These are phyloP conservation scores for Neoscytalidium dimidiatum DNA, from an alignment of 2,329 filamentous ascomycete genomes.

Conservation along the genomic window DNA sequence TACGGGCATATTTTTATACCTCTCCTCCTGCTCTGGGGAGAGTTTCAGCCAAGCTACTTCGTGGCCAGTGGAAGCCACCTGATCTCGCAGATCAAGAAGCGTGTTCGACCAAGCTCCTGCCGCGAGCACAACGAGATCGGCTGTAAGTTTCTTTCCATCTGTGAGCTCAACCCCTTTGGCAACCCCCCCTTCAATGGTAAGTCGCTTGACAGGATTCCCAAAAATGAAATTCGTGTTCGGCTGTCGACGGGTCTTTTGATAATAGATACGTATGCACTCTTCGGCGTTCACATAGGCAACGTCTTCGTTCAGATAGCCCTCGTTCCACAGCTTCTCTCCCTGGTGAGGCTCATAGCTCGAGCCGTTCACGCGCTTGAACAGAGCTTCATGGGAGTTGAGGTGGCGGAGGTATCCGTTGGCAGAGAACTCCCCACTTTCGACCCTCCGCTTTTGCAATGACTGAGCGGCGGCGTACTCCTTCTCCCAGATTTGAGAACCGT, in stretches of 20 bases:
- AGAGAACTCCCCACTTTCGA: constrained; percentile 2
- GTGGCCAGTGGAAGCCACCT: constrained; percentile 8
- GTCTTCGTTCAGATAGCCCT: constrained; percentile 19
- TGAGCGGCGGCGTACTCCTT: constrained; percentile 13
- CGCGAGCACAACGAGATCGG: constrained; percentile 76
- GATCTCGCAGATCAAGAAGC: constrained; percentile 67
- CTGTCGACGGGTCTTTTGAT: constrained; percentile 4
- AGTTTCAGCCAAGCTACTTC: constrained; percentile 20
- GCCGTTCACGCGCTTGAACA: constrained; percentile 19
- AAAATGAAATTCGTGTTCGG: constrained; percentile 6
- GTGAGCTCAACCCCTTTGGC: constrained; percentile 56
- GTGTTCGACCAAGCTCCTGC: constrained; percentile 84
- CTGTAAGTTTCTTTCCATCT: constrained; percentile 54
- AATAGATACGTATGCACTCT: constrained; percentile 12
- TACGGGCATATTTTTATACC: constrained; percentile 20
- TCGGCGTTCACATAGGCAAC: constrained; percentile 18
- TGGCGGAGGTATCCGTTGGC: constrained; percentile 4
- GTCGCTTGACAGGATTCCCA: not conserved
- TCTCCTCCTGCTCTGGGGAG: not conserved
- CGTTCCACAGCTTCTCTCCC: constrained; percentile 16
- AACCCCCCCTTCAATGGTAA: not conserved
- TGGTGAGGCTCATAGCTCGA: not conserved
- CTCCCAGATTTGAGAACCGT: constrained; percentile 8
- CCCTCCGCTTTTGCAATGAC: not conserved
- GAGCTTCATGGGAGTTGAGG: not conserved